Percentiles rank a stretch among this genome's conserved stretches.
Evolutionary conservation across 2,329 filamentous ascomycete genomes (phyloP).

Genomic region (Fusarium secorum): DNA sequence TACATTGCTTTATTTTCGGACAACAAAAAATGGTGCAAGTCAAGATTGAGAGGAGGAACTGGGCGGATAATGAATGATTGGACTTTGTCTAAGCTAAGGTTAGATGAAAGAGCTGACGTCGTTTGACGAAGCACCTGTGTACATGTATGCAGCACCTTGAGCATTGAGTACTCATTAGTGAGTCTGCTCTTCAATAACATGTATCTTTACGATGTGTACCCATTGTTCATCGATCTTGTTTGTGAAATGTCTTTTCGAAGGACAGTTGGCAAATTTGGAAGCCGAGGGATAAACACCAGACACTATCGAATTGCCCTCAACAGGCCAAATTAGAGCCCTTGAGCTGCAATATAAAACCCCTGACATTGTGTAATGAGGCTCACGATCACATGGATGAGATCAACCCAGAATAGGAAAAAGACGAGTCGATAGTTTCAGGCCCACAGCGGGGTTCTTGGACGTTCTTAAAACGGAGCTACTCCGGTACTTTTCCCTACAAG

Average conservation of each 20-base stretch:
- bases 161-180: neutral
- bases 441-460: conserved; percentile 32
- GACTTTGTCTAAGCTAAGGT: neutral
- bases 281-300: no score
- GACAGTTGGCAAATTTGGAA: neutral
- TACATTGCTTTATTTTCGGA: conserved; percentile 9
- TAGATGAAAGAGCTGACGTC: conserved; percentile 6
- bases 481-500: conserved; percentile 21
- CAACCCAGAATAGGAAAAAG: conserved; percentile 15
- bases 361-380: conserved; percentile 24
- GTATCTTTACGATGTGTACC: neutral
- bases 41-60: neutral
- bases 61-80: neutral
- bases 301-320: neutral
- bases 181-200: conserved; percentile 2
- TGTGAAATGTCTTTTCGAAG: neutral
- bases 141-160: conserved; percentile 25
- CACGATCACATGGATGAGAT: conserved; percentile 13
- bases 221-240: neutral
- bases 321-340: neutral
- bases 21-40: conserved; percentile 20
- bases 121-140: conserved; percentile 17
- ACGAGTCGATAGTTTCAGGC: neutral
- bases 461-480: conserved; percentile 16
- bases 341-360: conserved; percentile 17